Percentiles rank a stretch among this genome's conserved stretches.
These are phyloP conservation scores for Crithidia fasciculata DNA, from an alignment of 208 protist genomes.

Conservation along the genomic window DNA sequence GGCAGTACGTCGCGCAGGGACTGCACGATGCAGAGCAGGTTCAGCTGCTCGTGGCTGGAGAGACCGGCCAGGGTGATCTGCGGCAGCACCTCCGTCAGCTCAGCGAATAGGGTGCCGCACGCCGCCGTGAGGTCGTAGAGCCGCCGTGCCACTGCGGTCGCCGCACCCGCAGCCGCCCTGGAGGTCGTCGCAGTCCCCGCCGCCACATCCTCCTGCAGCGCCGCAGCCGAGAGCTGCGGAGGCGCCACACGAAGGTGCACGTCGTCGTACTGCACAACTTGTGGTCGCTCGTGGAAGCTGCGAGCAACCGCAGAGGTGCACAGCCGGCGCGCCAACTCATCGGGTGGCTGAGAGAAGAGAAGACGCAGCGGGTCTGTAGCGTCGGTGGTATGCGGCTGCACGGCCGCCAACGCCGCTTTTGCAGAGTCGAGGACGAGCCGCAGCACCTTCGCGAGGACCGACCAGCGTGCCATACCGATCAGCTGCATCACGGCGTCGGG, in stretches of 20 bases:
- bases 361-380: not conserved
- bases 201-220: slow-evolving; percentile 11
- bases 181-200: not conserved
- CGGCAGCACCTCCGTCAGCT: slow-evolving; percentile 59
- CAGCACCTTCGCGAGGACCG: slow-evolving; percentile 42
- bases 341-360: slow-evolving; percentile 14
- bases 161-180: not conserved
- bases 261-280: slow-evolving; percentile 21
- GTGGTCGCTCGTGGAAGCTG: slow-evolving; percentile 19
- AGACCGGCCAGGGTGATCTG: slow-evolving; percentile 60
- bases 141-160: not conserved
- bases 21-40: slow-evolving; percentile 79
- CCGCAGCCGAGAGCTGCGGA: slow-evolving; percentile 11
- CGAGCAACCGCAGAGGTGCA: slow-evolving; percentile 31
- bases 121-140: slow-evolving; percentile 35
- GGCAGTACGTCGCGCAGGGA: slow-evolving; percentile 49
- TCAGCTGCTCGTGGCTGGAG: slow-evolving; percentile 56
- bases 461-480: slow-evolving; percentile 68
- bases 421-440: slow-evolving; percentile 33
- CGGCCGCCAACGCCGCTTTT: slow-evolving; percentile 10
- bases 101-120: slow-evolving; percentile 41
- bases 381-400: not conserved
- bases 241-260: slow-evolving; percentile 24
- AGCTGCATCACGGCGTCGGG: slow-evolving; percentile 74
- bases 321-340: slow-evolving; percentile 25